Conservation (phyloP, 208 protist genomes). For the Leishmania martiniquensis region DNA sequence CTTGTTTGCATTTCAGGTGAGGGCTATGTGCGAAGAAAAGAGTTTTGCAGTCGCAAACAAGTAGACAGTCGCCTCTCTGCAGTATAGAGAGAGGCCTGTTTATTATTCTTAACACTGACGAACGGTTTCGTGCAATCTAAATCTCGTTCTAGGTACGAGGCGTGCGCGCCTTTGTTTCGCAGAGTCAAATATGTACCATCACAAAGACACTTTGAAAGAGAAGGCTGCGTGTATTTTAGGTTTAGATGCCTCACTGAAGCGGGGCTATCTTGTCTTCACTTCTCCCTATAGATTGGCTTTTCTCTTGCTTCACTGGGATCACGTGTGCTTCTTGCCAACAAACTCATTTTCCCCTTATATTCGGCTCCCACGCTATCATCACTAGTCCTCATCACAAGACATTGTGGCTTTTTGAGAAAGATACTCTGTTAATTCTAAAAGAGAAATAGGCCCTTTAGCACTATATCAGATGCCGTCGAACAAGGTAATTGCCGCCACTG, state of each 20-base stretch:
- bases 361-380: background rate
- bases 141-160: background rate
- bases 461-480: constrained; percentile 26
- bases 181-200: background rate
- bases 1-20: background rate
- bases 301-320: background rate
- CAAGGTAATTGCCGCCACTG: constrained; percentile 17
- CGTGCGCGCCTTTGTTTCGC: background rate
- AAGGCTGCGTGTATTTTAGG: background rate
- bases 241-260: background rate
- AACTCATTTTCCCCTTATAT: background rate
- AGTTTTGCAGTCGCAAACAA: constrained; percentile 5
- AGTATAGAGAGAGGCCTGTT: background rate
- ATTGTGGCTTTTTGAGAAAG: background rate
- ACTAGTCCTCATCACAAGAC: background rate
- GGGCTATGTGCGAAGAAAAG: background rate
- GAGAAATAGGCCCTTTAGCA: background rate
- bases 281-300: background rate
- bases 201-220: background rate
- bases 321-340: background rate
- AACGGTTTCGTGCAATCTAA: background rate
- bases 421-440: background rate
- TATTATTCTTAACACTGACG: background rate
- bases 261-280: background rate
- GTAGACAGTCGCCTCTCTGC: background rate